Evolutionary conservation across 2,329 filamentous ascomycete species (phyloP), one percentile per base, ranked within the genome.

Genomic region (Epichloe amarillans): DNA sequence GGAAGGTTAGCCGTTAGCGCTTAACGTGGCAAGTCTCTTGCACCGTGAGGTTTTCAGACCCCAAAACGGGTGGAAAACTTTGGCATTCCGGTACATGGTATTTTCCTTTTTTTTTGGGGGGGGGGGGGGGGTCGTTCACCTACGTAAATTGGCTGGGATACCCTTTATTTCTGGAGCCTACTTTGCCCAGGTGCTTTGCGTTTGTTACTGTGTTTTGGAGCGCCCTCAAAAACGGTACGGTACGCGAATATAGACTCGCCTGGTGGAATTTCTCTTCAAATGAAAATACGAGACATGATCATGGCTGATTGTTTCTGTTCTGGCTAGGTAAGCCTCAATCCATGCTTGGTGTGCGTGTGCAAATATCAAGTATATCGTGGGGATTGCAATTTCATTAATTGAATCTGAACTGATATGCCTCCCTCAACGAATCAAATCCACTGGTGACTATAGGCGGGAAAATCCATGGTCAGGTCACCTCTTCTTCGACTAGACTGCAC

Each of bases 1-100:
- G 19, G 59, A 60, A 35, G 58, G 53, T 19, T 60, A 50, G 57
- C 26, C 10, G 53, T 23, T 60, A 50, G 57, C 26, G 10, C 53
- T 23, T 60, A 50, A 56, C 26, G 12, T 17, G 17, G n/a, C 30
- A 11, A 30, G 30, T 30, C 30, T 30, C 30, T 30, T 30, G 30
- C 30, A 30, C 30, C 30, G 3, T 11, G 30, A 30, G 8, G 10
- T 30, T 11, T 10, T 30, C 8, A 30, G 10, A 30, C 30, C 30
- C 30, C 8, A 1, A 30, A 30, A 11, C 30, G 30, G 30, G 3
- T 10, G 26, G 26, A 3, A 8, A 8, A 8, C 26, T 26, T 26
- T 26, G 26, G 26, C 8, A 26, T 26, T 26, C 26, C 8, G 30
- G 8, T 17, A 26, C 44, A 26, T 38, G 35, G 35, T 15, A 30